Base-by-base conservation (phyloP, 2,329 filamentous ascomycete species). In the Phoma herbarum region DNA sequence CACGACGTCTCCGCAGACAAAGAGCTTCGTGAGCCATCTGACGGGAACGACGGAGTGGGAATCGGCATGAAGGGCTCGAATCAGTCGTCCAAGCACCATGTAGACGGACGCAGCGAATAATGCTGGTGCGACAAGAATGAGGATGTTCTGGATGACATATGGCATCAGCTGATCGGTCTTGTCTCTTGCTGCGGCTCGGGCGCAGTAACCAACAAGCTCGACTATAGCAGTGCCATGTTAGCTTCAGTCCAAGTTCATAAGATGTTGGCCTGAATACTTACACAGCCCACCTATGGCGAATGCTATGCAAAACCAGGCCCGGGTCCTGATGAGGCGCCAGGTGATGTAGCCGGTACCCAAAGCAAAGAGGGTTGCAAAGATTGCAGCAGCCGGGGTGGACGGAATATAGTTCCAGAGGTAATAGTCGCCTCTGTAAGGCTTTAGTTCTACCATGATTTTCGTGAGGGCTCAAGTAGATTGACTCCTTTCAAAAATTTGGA, bases 281-380 rank as follows among this genome's bases (percentile, higher is more conserved):
- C 82, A 83, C 8, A 79, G 45, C n/a, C 80, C 80, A 26, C 83
- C 83, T n/a, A 85, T 67, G 4, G 81, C 59, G 49, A 85, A 81
- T 0, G 83, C 79, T 3, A 82, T 77, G 61, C 82, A 80, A 65
- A 82, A 85, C 78, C 80, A 84, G 2, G 79, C 79, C 37, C 76
- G 72, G 1, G 75, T 75, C 16, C 70, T 75, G 18, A 72, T 67
- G 25, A 82, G 71, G 25, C 79, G 77, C 57, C 70, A 80, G 0
- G 64, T 35, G 12, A 67, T 49, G 65, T 85, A 85, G 12, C 4
- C 12, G 11, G 25, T 28, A 1, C 2, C 25, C n/a, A 31, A 2
- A 29, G 25, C 16, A 18, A 31, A 52, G 5, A 86, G 68, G 20
- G 79, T 60, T 18, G 74, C 67, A 60, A 84, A 83, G 11, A 83